Evolutionary conservation across 768 basidiomycete species (phyloP), one percentile per base, ranked within the genome.

Genomic region (Chalciporus pseudorubinellus): DNA sequence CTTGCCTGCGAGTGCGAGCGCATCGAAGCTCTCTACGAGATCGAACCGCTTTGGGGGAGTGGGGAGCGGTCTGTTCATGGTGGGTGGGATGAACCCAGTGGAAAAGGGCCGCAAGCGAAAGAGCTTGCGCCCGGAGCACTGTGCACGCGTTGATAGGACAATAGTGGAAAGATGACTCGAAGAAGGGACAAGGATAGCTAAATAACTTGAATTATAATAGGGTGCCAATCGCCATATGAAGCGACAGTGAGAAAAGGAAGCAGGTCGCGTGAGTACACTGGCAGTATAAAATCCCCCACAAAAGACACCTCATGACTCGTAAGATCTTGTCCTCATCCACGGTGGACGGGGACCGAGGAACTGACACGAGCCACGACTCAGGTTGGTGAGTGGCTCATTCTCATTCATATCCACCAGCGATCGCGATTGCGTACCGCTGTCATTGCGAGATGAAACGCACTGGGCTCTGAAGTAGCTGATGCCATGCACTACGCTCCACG

Each of bases 391-490:
- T 38, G 13, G 9, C 10, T 31, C 31, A 18, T 11, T 34, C 20
- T 24, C n/a, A 14, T 18, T 24, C 22, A 14, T n/a, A n/a, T n/a
- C n/a, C 19, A 21, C 7, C 29, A 3, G 14, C 31, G 33, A 36
- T 22, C 29, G 29, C 31, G 33, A 36, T 22, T 18, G 29, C 34
- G 34, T 36, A 2, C 10, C 11, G 22, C 14, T 19, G 16, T 33
- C 14, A 22, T 31, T 20, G 24, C 39, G 55, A 40, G 80, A 81
- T 74, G 79, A 81, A 78, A 72, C 72, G 81, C 79, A 81, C 79
- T 82, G 81, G 79, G 79, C 81, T 82, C 79, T 80, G 79, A 81
- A 36, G 0, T 48, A 3, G 26, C 55, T 67, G 79, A 76, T 77
- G 81, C 67, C 45, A 75, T 71, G 81, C 81, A 79, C 61, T 74